Evolutionary conservation across 805 yeast genomes (phyloP), one percentile per base, ranked within the genome.

Genomic region (Yamadazyma insecticola): DNA sequence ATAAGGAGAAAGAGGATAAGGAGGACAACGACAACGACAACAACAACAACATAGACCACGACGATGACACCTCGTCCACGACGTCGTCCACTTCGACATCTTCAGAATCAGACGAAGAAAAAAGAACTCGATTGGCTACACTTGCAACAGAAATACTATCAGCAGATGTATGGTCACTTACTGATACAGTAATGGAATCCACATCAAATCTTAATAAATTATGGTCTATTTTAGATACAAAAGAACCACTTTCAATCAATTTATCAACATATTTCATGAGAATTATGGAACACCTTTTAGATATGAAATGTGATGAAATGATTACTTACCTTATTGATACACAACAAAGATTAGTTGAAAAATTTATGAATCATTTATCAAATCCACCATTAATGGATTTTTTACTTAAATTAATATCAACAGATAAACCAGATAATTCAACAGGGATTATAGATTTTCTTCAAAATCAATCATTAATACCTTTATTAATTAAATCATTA

Each of bases 91-190:
- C n/a, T 9, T 24, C 21, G 18, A 30, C 23, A 5, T 43, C 39
- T 12, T 51, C 45, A 10, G 63, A 53, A 22, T 41, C 49, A 9
- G 55, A 53, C 28, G 65, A 60, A 24, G 70, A 63, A 35, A 48
- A 47, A 11, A 47, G 55, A 11, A 51, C 54, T 5, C 51, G 70
- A 9, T 53, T 53, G 35, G 68, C 70, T 18, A 53, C 69, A 6
- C 46, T 64, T 23, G 88, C 96, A 5, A 86, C 96, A 2, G 97
- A 92, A 53, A 81, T 92, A 25, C 65, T 92, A 28, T 76, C 90
- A 24, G 86, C 92, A 4, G 97, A 90, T 50, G 89, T 88, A 6
- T 90, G 97, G 96, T 82, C 94, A 2, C 67, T 92, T 22, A 83
- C 96, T 2, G 95, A 89, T 44, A 79, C 95, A 1, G 80, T 92